phyloP scores from a whole-genome alignment of 139 green algal species.

The Monoraphidium neglectum region DNA sequence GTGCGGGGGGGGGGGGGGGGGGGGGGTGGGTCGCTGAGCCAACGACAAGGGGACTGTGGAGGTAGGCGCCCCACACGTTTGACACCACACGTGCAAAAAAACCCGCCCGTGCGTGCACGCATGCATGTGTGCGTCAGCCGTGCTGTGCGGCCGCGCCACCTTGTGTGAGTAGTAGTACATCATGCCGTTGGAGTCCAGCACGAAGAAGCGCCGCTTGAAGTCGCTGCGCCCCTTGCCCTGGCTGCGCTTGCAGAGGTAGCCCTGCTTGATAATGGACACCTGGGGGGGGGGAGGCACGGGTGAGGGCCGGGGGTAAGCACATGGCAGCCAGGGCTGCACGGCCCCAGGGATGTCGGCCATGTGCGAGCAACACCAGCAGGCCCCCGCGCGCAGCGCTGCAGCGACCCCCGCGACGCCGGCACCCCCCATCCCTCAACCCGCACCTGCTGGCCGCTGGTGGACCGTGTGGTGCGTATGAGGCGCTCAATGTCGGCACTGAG shows the following conservation, averaged over 20 bases:
- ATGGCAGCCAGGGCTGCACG: too few relatives aligned
- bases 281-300: conserved; percentile 8
- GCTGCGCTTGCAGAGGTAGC: conserved; percentile 81
- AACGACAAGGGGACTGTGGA: too few relatives aligned
- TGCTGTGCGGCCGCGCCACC: conserved; percentile 6
- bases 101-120: background rate
- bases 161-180: conserved; percentile 80
- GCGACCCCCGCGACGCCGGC: too few relatives aligned
- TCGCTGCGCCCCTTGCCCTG: conserved; percentile 25
- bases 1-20: background rate
- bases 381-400: background rate
- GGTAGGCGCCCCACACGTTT: too few relatives aligned
- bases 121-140: background rate
- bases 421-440: too few relatives aligned
- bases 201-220: conserved; percentile 79
- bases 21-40: background rate
- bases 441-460: conserved; percentile 28
- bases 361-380: too few relatives aligned
- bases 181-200: conserved; percentile 78
- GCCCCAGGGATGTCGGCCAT: too few relatives aligned
- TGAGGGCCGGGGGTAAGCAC: background rate
- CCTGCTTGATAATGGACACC: conserved; percentile 71
- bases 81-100: background rate
- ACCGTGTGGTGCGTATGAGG: conserved; percentile 45
- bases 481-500: conserved; percentile 49